These are phyloP conservation scores for Botrytis tulipae DNA, from an alignment of 2,329 filamentous ascomycete species.

Conservation along the genomic window DNA sequence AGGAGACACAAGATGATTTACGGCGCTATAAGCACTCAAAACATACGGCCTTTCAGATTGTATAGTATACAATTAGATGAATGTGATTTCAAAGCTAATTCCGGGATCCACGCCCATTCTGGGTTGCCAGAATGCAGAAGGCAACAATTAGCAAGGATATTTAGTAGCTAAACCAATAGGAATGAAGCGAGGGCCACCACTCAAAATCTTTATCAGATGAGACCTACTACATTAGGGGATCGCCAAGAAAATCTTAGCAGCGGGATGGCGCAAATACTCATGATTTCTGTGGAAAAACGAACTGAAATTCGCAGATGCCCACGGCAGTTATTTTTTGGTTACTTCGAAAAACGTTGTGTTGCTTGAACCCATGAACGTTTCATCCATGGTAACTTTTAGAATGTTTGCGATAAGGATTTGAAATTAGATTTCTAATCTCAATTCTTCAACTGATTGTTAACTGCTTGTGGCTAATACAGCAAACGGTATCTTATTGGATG, in stretches of 20 bases:
- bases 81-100: background rate
- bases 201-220: background rate
- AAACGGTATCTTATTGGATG: background rate
- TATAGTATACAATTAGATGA: background rate
- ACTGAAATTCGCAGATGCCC: background rate
- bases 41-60: background rate
- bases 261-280: slow-evolving; percentile 9
- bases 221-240: slow-evolving; percentile 5
- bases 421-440: background rate
- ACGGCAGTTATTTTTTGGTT: background rate
- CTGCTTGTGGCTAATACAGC: background rate
- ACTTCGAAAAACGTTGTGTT: background rate
- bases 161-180: background rate
- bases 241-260: slow-evolving; percentile 4
- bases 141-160: background rate
- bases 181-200: background rate
- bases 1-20: background rate
- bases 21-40: background rate
- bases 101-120: background rate
- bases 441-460: background rate
- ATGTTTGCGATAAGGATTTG: background rate
- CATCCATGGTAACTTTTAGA: background rate
- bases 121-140: background rate
- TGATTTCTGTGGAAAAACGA: background rate
- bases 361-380: background rate